Base-by-base conservation (phyloP, 2,329 filamentous ascomycete species). In the Fusarium sp. region DNA sequence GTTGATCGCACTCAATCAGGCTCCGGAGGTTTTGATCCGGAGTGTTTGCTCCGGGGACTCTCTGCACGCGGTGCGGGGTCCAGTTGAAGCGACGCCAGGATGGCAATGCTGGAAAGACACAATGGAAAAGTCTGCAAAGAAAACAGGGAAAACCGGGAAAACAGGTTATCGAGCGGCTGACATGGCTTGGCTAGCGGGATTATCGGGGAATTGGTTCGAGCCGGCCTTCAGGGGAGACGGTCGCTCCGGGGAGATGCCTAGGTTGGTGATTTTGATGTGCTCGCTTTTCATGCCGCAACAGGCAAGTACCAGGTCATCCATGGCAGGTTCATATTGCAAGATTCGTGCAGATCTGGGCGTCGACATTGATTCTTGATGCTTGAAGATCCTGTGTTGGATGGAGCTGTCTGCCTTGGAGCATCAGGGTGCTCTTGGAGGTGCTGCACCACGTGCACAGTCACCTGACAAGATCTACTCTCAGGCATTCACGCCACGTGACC, bases 141-240 rank as follows among this genome's bases (percentile, higher is more conserved):
- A 66, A 66, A 66, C 42, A 66, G 54, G 63, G 38, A 40, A 59
- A n/a, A 20, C 33, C n/a, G 8, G 35, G 9, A 71, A 71, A 71
- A 63, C 63, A 68, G 56, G 33, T 50, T 61, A 35, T 61, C 13
- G 36, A 45, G 36, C n/a, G 54, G 42, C 64, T 54, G 52, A 50
- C 59, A 62, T 54, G 54, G 66, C 50, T 75, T 70, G 66, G 22
- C 66, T 70, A 63, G 63, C 69, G 69, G 73, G 35, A 64, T 75
- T 73, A 69, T 61, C 61, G 13, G 71, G 71, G 47, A 71, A 74
- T 74, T 33, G 58, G 27, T n/a, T 47, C 20, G n/a, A 45, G 14
- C 61, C 47, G 11, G n/a, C 45, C 9, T 29, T 6, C 63, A 45
- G 69, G 59, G 69, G 72, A 62, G 40, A 11, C 61, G 73, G 73